phyloP scores from a whole-genome alignment of 2,329 filamentous ascomycete species.

The Lachnellula hyalina region DNA sequence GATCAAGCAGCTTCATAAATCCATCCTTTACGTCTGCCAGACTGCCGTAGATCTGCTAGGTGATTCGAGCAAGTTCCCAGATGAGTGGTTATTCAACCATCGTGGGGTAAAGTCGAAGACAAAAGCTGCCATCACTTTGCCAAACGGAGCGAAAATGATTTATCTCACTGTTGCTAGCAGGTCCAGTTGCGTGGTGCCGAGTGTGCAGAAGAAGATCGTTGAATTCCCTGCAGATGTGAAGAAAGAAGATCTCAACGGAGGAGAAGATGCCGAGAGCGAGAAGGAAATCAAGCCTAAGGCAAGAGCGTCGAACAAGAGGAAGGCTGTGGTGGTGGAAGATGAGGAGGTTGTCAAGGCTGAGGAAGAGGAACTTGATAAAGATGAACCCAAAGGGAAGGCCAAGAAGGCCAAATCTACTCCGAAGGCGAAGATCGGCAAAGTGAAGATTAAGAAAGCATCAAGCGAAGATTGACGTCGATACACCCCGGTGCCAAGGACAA shows the following conservation, averaged over 20 bases:
- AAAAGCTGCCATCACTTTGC: constrained; percentile 61
- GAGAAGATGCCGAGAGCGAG: constrained; percentile 8
- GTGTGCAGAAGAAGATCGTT: constrained; percentile 70
- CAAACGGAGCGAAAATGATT: constrained; percentile 77
- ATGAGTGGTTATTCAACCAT: constrained; percentile 82
- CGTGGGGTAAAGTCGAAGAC: constrained; percentile 89
- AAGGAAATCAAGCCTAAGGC: constrained; percentile 17
- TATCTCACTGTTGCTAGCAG: constrained; percentile 87
- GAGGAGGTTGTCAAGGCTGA: background rate
- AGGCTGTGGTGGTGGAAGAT: constrained; percentile 4
- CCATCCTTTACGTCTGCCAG: constrained; percentile 73
- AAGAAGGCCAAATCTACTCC: background rate
- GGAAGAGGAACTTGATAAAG: constrained; percentile 1
- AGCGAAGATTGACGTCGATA: background rate
- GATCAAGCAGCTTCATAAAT: constrained; percentile 64
- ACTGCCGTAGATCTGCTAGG: constrained; percentile 73
- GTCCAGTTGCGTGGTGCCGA: constrained; percentile 84
- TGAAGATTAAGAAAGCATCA: background rate
- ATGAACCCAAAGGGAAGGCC: background rate
- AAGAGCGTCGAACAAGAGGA: constrained; percentile 29
- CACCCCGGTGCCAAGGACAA: background rate
- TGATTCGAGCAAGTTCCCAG: constrained; percentile 78
- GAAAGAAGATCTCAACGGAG: constrained; percentile 6
- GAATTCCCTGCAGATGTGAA: constrained; percentile 25
- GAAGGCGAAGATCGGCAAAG: background rate